Conservation (phyloP, 208 protist genomes). For the Acanthamoeba triangularis region DNA sequence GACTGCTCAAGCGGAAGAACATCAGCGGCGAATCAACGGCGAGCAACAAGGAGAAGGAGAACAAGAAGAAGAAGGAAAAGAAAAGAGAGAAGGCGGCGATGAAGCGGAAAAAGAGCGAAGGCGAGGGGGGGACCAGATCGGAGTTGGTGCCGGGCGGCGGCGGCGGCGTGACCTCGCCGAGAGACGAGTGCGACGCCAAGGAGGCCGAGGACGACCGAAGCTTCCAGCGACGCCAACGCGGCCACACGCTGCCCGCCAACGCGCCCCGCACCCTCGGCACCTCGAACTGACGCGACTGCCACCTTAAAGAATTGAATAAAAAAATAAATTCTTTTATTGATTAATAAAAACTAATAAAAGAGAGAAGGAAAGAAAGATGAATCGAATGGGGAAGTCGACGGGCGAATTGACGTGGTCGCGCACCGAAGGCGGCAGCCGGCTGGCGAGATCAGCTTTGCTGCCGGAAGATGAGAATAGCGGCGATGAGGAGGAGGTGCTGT, state of each 20-base stretch:
- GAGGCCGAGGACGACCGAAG: conserved; percentile 1
- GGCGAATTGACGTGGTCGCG: too few relatives aligned
- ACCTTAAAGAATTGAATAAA: too few relatives aligned
- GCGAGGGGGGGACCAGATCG: background rate
- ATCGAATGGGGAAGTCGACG: too few relatives aligned
- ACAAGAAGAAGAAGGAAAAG: background rate
- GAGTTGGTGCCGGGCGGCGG: background rate
- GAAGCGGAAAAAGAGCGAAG: background rate
- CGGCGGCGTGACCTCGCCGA: background rate
- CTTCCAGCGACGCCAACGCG: too few relatives aligned
- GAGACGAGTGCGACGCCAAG: conserved; percentile 4
- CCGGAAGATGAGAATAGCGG: too few relatives aligned
- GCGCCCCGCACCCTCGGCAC: background rate
- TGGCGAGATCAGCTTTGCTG: too few relatives aligned
- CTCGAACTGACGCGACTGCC: background rate
- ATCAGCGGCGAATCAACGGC: background rate
- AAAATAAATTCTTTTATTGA: too few relatives aligned
- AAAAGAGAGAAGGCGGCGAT: background rate
- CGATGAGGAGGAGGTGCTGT: background rate
- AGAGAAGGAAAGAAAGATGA: too few relatives aligned
- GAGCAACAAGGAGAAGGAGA: background rate
- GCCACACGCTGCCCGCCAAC: background rate
- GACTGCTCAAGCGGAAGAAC: background rate
- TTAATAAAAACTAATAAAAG: too few relatives aligned
- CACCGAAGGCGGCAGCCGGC: too few relatives aligned